phyloP scores from a whole-genome alignment of 1,284 basidiomycete genomes.

The Apiotrichum veenhuisii region DNA sequence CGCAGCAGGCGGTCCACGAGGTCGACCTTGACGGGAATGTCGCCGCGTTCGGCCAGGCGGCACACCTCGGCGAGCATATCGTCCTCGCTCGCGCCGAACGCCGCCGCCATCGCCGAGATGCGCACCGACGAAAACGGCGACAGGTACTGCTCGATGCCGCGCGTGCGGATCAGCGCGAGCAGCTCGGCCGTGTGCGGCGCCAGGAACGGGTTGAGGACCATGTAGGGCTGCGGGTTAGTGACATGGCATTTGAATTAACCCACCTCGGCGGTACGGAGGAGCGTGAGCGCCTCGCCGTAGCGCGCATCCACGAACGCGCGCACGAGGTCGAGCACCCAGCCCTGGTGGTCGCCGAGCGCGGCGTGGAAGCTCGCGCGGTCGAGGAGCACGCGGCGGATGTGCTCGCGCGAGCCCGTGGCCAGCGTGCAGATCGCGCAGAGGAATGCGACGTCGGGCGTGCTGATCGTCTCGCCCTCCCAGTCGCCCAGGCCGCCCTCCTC shows the following conservation, averaged over 20 bases:
- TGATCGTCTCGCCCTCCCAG: slow-evolving; percentile 42
- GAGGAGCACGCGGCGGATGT: slow-evolving; percentile 30
- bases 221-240: slow-evolving; percentile 19
- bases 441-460: slow-evolving; percentile 33
- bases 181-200: slow-evolving; percentile 18
- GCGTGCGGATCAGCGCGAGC: slow-evolving; percentile 27
- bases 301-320: slow-evolving; percentile 37
- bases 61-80: slow-evolving; percentile 31
- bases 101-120: slow-evolving; percentile 34
- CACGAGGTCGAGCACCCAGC: slow-evolving; percentile 38
- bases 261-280: slow-evolving; percentile 31
- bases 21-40: slow-evolving; percentile 38
- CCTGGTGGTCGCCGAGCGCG: slow-evolving; percentile 31
- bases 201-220: slow-evolving; percentile 35
- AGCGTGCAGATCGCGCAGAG: slow-evolving; percentile 34
- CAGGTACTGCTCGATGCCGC: slow-evolving; percentile 42
- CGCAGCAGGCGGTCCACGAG: slow-evolving; percentile 39
- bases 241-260: slow-evolving; percentile 4
- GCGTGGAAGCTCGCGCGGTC: slow-evolving; percentile 34
- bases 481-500: slow-evolving; percentile 41
- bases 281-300: slow-evolving; percentile 32
- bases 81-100: slow-evolving; percentile 26
- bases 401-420: slow-evolving; percentile 26
- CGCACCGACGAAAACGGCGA: slow-evolving; percentile 36
- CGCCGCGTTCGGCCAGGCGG: slow-evolving; percentile 24